Evolutionary conservation across 495 filamentous ascomycete species (phyloP).

Genomic region (Podospora conica): DNA sequence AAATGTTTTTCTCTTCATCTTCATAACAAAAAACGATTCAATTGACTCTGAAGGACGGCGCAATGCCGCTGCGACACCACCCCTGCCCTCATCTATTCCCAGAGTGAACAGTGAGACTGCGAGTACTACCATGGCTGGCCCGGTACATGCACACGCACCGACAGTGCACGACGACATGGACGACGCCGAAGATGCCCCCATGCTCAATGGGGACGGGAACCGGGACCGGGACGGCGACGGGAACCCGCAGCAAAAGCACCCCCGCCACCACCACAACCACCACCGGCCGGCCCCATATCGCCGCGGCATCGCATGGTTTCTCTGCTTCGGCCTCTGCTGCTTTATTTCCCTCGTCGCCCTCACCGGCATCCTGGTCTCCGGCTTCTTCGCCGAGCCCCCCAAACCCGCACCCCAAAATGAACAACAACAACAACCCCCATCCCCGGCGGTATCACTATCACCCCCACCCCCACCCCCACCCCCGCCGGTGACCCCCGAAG

Average conservation of each 20-base stretch:
- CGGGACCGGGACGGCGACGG: background rate
- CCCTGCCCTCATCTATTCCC: background rate
- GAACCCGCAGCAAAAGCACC: background rate
- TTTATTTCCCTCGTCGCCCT: background rate
- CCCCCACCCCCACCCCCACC: background rate
- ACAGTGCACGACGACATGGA: background rate
- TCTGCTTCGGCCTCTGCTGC: background rate
- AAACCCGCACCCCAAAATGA: background rate
- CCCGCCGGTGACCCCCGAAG: background rate
- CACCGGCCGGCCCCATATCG: background rate
- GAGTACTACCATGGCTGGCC: background rate
- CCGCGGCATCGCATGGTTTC: background rate
- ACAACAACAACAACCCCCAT: too few species aligned
- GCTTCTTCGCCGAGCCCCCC: background rate
- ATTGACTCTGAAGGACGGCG: background rate
- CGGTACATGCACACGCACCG: too few species aligned
- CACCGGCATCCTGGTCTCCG: background rate
- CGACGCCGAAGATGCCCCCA: background rate
- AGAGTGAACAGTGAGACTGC: background rate
- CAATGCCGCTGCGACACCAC: background rate
- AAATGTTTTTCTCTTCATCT: background rate
- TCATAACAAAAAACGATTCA: too few species aligned
- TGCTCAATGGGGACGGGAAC: background rate
- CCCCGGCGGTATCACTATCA: background rate
- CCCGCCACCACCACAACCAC: too few species aligned